Evolutionary conservation across 306 rosid species (phyloP).

Genomic region (Echinosophora koreensis): DNA sequence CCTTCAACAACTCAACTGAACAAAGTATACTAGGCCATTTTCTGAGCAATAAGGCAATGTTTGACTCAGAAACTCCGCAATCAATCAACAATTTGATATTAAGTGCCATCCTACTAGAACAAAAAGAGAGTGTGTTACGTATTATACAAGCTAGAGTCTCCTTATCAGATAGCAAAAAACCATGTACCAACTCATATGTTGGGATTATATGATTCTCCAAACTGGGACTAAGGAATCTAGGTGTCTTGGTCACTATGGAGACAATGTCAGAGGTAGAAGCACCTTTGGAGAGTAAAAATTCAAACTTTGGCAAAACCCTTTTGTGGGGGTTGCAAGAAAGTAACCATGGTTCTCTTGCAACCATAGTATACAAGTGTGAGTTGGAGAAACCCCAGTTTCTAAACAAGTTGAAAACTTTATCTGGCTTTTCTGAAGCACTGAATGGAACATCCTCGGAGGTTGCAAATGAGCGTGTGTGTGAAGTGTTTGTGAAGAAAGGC

Average conservation of each 20-base stretch:
- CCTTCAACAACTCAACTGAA: neutral
- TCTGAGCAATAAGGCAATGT: constrained; percentile 29
- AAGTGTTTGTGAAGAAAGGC: neutral
- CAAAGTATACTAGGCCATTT: neutral
- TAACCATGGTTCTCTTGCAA: neutral
- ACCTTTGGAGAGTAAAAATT: constrained; percentile 32
- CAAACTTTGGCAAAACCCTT: constrained; percentile 29
- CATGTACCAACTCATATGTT: neutral
- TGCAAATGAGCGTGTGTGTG: neutral
- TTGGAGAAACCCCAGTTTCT: neutral
- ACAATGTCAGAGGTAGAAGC: neutral
- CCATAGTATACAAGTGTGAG: neutral
- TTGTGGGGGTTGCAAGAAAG: neutral
- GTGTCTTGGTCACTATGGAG: neutral
- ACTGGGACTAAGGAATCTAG: neutral
- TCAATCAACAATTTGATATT: constrained; percentile 24
- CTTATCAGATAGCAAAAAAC: neutral
- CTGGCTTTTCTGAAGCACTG: neutral
- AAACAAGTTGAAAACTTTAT: neutral
- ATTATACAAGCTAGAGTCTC: neutral
- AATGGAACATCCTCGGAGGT: neutral
- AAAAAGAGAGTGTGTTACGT: neutral
- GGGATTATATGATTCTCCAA: constrained; percentile 29
- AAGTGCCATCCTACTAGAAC: neutral
- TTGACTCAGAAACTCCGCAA: constrained; percentile 29